Evolutionary conservation across 306 rosid species (phyloP).

Genomic region (Gillenia trifoliata): DNA sequence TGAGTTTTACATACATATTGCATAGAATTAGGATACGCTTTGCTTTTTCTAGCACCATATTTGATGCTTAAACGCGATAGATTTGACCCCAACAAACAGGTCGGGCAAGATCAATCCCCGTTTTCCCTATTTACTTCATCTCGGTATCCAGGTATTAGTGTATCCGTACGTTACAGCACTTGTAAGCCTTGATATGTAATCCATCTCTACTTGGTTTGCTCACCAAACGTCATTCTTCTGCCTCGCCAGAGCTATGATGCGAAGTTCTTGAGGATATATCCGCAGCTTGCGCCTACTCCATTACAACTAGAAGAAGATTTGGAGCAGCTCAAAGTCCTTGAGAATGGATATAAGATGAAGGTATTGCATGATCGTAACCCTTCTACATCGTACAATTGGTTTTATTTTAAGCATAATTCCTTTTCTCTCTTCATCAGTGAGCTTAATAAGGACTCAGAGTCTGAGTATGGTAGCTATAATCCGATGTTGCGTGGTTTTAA

Average conservation of each 20-base stretch:
- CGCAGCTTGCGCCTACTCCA: slow-evolving; percentile 61
- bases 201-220: no score
- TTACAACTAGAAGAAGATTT: slow-evolving; percentile 79
- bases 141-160: slow-evolving; percentile 48
- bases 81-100: slow-evolving; percentile 25
- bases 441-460: no score
- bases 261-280: slow-evolving; percentile 56
- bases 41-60: no score
- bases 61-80: no score
- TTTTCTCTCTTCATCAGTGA: no score
- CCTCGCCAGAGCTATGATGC: slow-evolving; percentile 64
- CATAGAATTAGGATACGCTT: no score
- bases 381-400: no score
- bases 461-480: no score
- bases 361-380: no score
- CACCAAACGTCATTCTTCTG: slow-evolving; percentile 12
- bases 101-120: slow-evolving; percentile 58
- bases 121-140: slow-evolving; percentile 46
- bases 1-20: slow-evolving; percentile 27
- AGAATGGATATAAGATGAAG: slow-evolving; percentile 87
- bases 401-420: no score
- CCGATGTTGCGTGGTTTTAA: no score
- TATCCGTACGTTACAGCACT: not conserved
- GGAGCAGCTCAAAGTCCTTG: slow-evolving; percentile 86
- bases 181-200: not conserved